Evolutionary conservation across 495 filamentous ascomycete genomes (phyloP).

Genomic region (Aspergillus leporis): DNA sequence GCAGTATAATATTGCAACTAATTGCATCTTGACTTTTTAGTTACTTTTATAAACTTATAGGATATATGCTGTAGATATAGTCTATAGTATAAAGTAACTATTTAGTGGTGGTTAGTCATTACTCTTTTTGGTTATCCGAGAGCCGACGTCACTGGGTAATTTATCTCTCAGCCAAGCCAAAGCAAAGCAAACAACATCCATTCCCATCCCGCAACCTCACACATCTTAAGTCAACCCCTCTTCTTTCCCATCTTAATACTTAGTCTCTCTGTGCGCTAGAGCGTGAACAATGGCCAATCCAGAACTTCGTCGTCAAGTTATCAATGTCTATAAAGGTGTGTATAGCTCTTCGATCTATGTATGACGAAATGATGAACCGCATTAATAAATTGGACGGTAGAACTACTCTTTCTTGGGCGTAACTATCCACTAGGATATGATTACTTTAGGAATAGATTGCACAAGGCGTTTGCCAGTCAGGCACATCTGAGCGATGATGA

Average conservation of each 20-base stretch:
- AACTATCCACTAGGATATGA: slow-evolving; percentile 86
- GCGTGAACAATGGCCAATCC: slow-evolving; percentile 46
- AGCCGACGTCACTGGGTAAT: slow-evolving; percentile 3
- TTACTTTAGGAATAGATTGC: slow-evolving; percentile 80
- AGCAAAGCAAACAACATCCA: slow-evolving; percentile 5
- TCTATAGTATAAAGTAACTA: too few species aligned
- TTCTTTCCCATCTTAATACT: not conserved
- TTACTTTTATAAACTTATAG: too few species aligned
- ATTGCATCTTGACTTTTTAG: too few species aligned
- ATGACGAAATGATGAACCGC: not conserved
- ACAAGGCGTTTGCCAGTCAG: slow-evolving; percentile 80
- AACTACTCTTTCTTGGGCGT: slow-evolving; percentile 79
- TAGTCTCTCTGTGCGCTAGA: not conserved
- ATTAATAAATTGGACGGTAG: slow-evolving; percentile 36
- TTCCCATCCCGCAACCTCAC: slow-evolving; percentile 2
- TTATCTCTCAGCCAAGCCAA: not conserved
- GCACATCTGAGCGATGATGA: slow-evolving; percentile 67
- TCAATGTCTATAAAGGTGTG: slow-evolving; percentile 87
- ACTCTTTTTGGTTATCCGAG: not conserved
- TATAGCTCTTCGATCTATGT: not conserved
- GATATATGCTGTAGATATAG: too few species aligned
- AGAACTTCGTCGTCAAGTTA: slow-evolving; percentile 74
- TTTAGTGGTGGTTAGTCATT: too few species aligned
- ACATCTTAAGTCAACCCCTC: not conserved
- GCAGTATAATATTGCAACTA: too few species aligned